A percentile compares a stretch with the other conserved stretches of the same genome.
phyloP scores from a whole-genome alignment of 75 land plant genomes.

The Sequoia sempervirens region DNA sequence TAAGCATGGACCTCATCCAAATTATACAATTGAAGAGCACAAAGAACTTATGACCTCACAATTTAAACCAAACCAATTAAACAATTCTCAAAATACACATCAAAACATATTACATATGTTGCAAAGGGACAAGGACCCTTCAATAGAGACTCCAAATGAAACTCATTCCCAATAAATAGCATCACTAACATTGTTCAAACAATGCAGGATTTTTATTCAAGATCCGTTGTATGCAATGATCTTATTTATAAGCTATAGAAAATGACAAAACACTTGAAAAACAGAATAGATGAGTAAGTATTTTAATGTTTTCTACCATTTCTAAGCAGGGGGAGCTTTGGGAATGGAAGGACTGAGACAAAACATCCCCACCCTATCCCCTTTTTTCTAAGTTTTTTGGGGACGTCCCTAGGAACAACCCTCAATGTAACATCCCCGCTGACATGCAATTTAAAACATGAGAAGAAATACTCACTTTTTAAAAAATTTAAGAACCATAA shows the following conservation, averaged over 20 bases:
- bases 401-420: too few relatives aligned
- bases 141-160: neutral
- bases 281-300: neutral
- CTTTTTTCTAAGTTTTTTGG: too few relatives aligned
- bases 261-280: neutral
- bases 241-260: neutral
- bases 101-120: neutral
- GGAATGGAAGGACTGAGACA: too few relatives aligned
- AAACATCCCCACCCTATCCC: too few relatives aligned
- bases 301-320: neutral
- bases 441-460: too few relatives aligned
- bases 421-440: too few relatives aligned
- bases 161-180: neutral
- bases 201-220: neutral
- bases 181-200: neutral
- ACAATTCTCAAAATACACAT: neutral
- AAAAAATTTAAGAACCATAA: too few relatives aligned
- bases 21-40: neutral
- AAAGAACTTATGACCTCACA: neutral
- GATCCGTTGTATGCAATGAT: neutral
- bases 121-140: neutral
- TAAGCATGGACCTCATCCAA: neutral
- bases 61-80: neutral
- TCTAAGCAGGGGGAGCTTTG: too few relatives aligned
- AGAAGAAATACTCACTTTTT: too few relatives aligned